Percentiles rank a stretch among this genome's conserved stretches.
Evolutionary conservation across 768 basidiomycete species (phyloP).

Genomic region (Strobilomyces confusus): DNA sequence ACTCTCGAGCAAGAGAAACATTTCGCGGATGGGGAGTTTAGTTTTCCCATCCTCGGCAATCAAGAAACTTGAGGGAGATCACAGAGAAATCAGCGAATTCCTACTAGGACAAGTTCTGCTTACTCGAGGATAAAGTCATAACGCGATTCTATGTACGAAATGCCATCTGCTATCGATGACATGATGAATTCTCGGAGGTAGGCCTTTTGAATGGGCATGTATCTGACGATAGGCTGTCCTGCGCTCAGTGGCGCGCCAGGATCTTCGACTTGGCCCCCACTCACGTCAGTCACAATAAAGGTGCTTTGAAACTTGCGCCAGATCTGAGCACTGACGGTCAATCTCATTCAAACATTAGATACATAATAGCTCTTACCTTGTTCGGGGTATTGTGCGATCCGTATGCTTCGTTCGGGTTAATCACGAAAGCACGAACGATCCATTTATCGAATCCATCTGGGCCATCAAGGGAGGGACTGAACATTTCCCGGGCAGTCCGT

Average conservation of each 20-base stretch:
- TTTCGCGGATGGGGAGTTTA: slow-evolving; percentile 35
- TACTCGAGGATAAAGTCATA: slow-evolving; percentile 39
- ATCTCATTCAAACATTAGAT: background rate
- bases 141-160: slow-evolving; percentile 42
- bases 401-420: slow-evolving; percentile 43
- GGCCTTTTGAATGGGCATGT: slow-evolving; percentile 17
- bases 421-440: slow-evolving; percentile 35
- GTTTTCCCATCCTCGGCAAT: slow-evolving; percentile 35
- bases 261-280: slow-evolving; percentile 8
- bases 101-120: background rate
- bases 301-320: slow-evolving; percentile 22
- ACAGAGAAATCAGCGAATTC: background rate
- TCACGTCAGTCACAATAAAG: slow-evolving; percentile 16
- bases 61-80: slow-evolving; percentile 35
- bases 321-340: slow-evolving; percentile 8
- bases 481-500: slow-evolving; percentile 32
- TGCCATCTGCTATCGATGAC: slow-evolving; percentile 42
- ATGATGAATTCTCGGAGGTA: slow-evolving; percentile 32
- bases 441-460: slow-evolving; percentile 41
- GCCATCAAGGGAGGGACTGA: slow-evolving; percentile 34
- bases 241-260: background rate
- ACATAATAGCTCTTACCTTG: slow-evolving; percentile 30
- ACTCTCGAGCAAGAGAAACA: slow-evolving; percentile 33
- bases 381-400: slow-evolving; percentile 39
- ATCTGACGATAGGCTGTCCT: slow-evolving; percentile 27